Evolutionary conservation across 1,284 basidiomycete genomes (phyloP).

Genomic region (Puccinia horiana): DNA sequence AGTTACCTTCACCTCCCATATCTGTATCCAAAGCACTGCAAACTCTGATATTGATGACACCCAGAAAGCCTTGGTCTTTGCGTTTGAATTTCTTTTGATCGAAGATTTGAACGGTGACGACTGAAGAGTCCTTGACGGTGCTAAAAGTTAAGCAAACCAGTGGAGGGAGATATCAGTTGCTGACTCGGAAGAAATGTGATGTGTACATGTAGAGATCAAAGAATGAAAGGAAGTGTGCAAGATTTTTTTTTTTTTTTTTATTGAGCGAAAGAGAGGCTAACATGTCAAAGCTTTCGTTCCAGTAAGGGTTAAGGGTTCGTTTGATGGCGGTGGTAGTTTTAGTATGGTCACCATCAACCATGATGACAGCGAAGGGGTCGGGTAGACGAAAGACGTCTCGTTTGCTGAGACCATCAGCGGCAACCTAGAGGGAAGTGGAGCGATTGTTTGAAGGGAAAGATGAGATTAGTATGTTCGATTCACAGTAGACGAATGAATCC

Average conservation of each 20-base stretch:
- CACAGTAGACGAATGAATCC: neutral
- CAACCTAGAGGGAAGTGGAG: slow-evolving; percentile 62
- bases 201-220: too few relatives aligned
- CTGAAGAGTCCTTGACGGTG: slow-evolving; percentile 83
- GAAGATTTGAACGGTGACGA: slow-evolving; percentile 90
- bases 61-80: slow-evolving; percentile 89
- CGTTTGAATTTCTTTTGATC: slow-evolving; percentile 96
- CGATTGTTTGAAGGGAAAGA: slow-evolving; percentile 17
- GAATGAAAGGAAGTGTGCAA: too few relatives aligned
- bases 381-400: slow-evolving; percentile 87
- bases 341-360: slow-evolving; percentile 89
- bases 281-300: slow-evolving; percentile 93
- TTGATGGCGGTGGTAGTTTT: slow-evolving; percentile 87
- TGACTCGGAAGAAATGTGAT: too few relatives aligned
- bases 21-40: slow-evolving; percentile 86
- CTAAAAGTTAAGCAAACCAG: slow-evolving; percentile 60
- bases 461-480: neutral
- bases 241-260: slow-evolving; percentile 86
- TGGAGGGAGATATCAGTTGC: neutral
- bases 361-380: slow-evolving; percentile 91
- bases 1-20: slow-evolving; percentile 77
- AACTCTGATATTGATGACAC: slow-evolving; percentile 87
- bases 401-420: slow-evolving; percentile 82
- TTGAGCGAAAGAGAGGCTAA: slow-evolving; percentile 66
- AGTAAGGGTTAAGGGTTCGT: slow-evolving; percentile 85